These are phyloP conservation scores for Fusarium sp. DNA, from an alignment of 2,329 filamentous ascomycete species.

Conservation along the genomic window DNA sequence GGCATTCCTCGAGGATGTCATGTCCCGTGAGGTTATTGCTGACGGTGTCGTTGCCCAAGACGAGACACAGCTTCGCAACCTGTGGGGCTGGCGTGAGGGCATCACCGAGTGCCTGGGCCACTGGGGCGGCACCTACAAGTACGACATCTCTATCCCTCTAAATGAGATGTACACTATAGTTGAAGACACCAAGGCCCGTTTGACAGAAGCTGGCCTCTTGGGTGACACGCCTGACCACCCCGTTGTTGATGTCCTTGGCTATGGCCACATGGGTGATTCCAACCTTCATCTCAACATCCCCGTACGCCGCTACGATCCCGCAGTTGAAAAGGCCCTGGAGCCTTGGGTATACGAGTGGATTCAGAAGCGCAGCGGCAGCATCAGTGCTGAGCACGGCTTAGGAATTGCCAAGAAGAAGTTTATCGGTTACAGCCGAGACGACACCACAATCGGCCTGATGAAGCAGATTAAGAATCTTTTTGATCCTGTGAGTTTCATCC, in stretches of 20 bases:
- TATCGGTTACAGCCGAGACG: conserved; percentile 91
- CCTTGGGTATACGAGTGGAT: conserved; percentile 99
- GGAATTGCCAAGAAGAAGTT: conserved; percentile 96
- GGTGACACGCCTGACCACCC: conserved; percentile 81
- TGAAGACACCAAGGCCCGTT: conserved; percentile 81
- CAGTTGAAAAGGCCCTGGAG: conserved; percentile 88
- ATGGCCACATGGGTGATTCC: conserved; percentile 97
- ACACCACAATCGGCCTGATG: conserved; percentile 91
- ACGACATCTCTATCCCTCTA: conserved; percentile 95
- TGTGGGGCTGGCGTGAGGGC: conserved; percentile 95
- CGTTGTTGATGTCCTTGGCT: conserved; percentile 91
- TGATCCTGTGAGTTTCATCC: conserved; percentile 80
- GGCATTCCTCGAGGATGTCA: conserved; percentile 89
- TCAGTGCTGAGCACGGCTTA: conserved; percentile 95
- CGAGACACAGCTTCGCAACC: conserved; percentile 85
- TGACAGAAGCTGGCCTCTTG: conserved; percentile 81
- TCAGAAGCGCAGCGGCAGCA: conserved; percentile 85
- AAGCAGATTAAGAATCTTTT: conserved; percentile 94
- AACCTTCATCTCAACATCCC: conserved; percentile 95
- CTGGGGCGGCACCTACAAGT: conserved; percentile 97
- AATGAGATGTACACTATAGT: conserved; percentile 89
- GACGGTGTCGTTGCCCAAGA: conserved; percentile 95
- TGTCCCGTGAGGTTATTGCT: conserved; percentile 85
- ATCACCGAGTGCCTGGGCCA: conserved; percentile 91
- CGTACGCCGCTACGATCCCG: conserved; percentile 84